Percentiles rank a stretch among this genome's conserved stretches.
phyloP scores from a whole-genome alignment of 805 yeast genomes.

The Scheffersomyces lignosus region DNA sequence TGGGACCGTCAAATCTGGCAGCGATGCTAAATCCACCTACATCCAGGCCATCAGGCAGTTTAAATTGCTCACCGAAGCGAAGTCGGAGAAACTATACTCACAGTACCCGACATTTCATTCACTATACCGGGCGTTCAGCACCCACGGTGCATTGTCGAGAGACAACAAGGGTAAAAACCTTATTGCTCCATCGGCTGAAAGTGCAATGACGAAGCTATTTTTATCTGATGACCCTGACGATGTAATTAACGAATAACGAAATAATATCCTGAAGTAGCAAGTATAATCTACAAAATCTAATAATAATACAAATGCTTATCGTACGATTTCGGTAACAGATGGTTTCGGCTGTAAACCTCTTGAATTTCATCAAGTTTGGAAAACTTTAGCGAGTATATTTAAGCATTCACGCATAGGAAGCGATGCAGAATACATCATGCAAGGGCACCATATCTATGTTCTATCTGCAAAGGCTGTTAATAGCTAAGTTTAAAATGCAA shows the following conservation, averaged over 20 bases:
- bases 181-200: conserved; percentile 52
- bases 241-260: conserved; percentile 16
- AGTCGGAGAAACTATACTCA: conserved; percentile 45
- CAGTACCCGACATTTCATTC: conserved; percentile 41
- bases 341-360: too few species aligned
- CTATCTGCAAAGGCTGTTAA: too few species aligned
- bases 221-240: conserved; percentile 52
- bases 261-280: too few species aligned
- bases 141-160: conserved; percentile 34
- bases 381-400: too few species aligned
- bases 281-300: too few species aligned
- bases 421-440: too few species aligned
- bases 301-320: too few species aligned
- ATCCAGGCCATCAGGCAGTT: conserved; percentile 55
- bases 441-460: too few species aligned
- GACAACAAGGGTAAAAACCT: conserved; percentile 46
- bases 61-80: conserved; percentile 54
- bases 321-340: too few species aligned
- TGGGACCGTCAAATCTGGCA: conserved; percentile 56
- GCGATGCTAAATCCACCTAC: conserved; percentile 46
- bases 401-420: too few species aligned
- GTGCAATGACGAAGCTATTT: conserved; percentile 48
- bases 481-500: too few species aligned
- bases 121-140: conserved; percentile 25
- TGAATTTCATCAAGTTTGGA: too few species aligned